A percentile compares a stretch with the other conserved stretches of the same genome.
Conservation (phyloP, 129 eudicot genomes). For the Flaveria ramosissima region DNA sequence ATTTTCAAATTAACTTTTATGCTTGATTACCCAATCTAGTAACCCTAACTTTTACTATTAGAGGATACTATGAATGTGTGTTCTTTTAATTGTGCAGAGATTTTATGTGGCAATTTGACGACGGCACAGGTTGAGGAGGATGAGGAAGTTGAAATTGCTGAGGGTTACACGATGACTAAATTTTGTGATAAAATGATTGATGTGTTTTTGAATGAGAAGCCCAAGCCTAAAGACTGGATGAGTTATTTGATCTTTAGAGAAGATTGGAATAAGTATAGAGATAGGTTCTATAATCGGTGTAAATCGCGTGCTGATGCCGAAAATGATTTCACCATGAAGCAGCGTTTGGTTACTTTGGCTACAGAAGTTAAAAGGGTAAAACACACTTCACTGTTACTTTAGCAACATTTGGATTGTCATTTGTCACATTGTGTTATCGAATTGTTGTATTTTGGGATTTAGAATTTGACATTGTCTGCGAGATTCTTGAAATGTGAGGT, state of each 20-base stretch:
- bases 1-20: neutral
- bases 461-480: neutral
- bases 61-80: neutral
- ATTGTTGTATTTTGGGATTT: neutral
- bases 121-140: constrained; percentile 49
- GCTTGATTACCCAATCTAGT: too few relatives aligned
- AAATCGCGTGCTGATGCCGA: constrained; percentile 53
- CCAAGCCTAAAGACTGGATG: constrained; percentile 85
- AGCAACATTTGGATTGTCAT: too few relatives aligned
- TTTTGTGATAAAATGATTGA: constrained; percentile 87
- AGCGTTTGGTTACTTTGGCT: constrained; percentile 48
- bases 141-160: constrained; percentile 67
- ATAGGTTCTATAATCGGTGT: constrained; percentile 71
- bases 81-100: constrained; percentile 23
- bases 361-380: constrained; percentile 72
- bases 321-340: constrained; percentile 54
- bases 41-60: neutral
- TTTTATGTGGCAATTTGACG: constrained; percentile 35
- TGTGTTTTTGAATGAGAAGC: constrained; percentile 74
- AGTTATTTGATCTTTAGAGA: constrained; percentile 75
- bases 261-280: constrained; percentile 86
- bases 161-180: constrained; percentile 83
- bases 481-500: neutral
- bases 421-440: constrained; percentile 5
- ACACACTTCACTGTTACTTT: too few relatives aligned